Base-by-base conservation (phyloP, 1,284 basidiomycete species). In the Pseudozyma tsukubaensis region DNA sequence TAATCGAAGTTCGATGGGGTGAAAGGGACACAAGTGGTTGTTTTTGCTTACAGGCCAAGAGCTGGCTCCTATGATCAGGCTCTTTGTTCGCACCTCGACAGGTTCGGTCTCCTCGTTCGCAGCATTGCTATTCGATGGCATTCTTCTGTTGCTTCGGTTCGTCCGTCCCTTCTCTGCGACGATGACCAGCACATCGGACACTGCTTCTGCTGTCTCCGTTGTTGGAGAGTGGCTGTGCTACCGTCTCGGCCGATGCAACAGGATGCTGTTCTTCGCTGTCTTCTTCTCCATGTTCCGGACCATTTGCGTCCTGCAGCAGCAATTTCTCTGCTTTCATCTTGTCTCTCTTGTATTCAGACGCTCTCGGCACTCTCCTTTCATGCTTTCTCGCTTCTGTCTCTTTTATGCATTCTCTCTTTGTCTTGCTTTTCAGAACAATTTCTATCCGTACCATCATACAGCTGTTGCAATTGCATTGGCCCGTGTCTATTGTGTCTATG, bases 351-450 rank as follows among this genome's bases (percentile, higher is more conserved):
- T 58, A 58, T 50, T 57, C 55, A 48, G 47, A 57, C 49, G 24
- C 35, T 24, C 19, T 24, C 37, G 50, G 3, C 37, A 32, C 19
- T 49, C 56, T 40, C 49, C 47, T 56, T 40, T 44, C 21, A 35
- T 29, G 21, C 39, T 44, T 37, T 51, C 34, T 52, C 47, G 34
- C 49, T 18, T 43, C 19, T 37, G 18, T 40, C 34, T 35, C 55
- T 54, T 34, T n/a, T 35, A 55, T 57, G 58, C 54, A 49, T 50
- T 48, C 43, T 44, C 13, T 21, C 16, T n/a, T 50, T 45, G 39
- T 35, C 44, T 39, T 14, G 42, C 51, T 29, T 21, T 48, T 16
- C 32, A 66, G 64, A 66, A 72, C 70, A 72, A 58, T 72, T 43
- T 47, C 43, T 61, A 47, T 49, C 24, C 48, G 40, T 58, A 59